phyloP scores from a whole-genome alignment of 2,329 filamentous ascomycete species.

The Clathrospora elynae region DNA sequence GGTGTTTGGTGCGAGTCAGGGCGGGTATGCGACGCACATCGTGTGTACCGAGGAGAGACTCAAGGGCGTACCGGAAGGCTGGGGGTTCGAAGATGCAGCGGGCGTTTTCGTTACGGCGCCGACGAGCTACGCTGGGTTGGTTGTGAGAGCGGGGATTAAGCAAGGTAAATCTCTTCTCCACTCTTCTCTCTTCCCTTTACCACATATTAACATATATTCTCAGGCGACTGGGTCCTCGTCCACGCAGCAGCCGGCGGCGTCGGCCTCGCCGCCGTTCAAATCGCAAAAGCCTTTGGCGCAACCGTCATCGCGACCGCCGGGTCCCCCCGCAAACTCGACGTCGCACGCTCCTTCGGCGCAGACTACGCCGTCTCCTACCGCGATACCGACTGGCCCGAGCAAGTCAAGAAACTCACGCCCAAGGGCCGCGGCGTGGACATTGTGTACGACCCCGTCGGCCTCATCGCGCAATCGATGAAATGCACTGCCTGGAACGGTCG shows the following conservation, averaged over 20 bases:
- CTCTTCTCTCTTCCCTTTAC: neutral
- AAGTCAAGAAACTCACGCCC: constrained; percentile 79
- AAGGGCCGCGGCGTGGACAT: constrained; percentile 80
- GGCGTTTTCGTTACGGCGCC: constrained; percentile 91
- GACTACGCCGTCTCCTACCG: constrained; percentile 83
- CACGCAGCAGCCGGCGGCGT: constrained; percentile 94
- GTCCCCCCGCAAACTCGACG: constrained; percentile 75
- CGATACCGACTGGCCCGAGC: constrained; percentile 64
- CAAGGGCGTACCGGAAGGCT: constrained; percentile 75
- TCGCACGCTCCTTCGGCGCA: constrained; percentile 80
- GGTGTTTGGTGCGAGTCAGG: constrained; percentile 86
- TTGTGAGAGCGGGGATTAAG: constrained; percentile 76
- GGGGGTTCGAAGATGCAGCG: constrained; percentile 83
- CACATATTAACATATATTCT: neutral
- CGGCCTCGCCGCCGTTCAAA: constrained; percentile 86
- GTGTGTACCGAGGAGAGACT: constrained; percentile 69
- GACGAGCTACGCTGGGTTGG: constrained; percentile 83
- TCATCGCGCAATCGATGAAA: constrained; percentile 86
- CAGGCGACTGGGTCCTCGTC: constrained; percentile 83
- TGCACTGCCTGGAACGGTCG: constrained; percentile 93
- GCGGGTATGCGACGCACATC: constrained; percentile 81
- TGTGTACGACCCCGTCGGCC: constrained; percentile 90
- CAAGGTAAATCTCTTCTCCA: constrained; percentile 44
- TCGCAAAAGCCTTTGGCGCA: constrained; percentile 90
- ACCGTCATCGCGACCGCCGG: constrained; percentile 93